phyloP scores from a whole-genome alignment of 495 filamentous ascomycete species.

The Aspergillus nidulans region DNA sequence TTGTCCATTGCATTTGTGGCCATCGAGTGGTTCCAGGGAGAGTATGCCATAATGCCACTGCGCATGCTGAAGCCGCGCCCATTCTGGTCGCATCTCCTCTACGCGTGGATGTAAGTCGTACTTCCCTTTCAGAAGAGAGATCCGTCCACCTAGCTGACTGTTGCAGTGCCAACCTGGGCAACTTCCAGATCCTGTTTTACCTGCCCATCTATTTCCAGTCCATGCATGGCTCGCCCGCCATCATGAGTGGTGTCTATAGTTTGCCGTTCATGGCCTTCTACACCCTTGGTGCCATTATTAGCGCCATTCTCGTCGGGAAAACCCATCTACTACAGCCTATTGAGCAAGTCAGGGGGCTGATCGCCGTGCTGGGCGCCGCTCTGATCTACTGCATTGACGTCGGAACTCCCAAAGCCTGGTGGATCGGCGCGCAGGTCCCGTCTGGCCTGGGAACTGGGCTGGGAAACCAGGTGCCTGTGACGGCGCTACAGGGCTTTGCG shows the following conservation, averaged over 20 bases:
- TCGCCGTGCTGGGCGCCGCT: background rate
- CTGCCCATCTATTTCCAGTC: slow-evolving; percentile 37
- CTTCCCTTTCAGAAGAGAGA: too few relatives aligned
- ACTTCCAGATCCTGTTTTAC: slow-evolving; percentile 14
- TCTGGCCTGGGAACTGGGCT: background rate
- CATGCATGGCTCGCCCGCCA: slow-evolving; percentile 19
- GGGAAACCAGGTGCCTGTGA: background rate
- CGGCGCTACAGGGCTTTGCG: too few relatives aligned
- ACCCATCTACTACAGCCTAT: background rate
- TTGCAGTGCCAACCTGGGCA: too few relatives aligned
- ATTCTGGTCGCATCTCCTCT: too few relatives aligned
- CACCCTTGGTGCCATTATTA: background rate
- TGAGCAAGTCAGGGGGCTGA: too few relatives aligned
- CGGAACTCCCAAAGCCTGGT: background rate
- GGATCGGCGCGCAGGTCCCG: background rate
- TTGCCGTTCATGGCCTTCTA: slow-evolving; percentile 25
- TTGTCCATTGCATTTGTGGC: slow-evolving; percentile 24
- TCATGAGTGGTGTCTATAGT: slow-evolving; percentile 26
- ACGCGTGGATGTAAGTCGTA: too few relatives aligned
- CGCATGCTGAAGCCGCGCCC: too few relatives aligned
- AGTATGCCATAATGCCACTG: background rate
- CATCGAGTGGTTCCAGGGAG: background rate
- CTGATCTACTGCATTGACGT: background rate
- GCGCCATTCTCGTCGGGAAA: background rate
- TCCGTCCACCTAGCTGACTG: too few relatives aligned